Percentiles rank a stretch among this genome's conserved stretches.
These are phyloP conservation scores for Fusarium nisikadoi DNA, from an alignment of 2,329 filamentous ascomycete genomes.

Conservation along the genomic window DNA sequence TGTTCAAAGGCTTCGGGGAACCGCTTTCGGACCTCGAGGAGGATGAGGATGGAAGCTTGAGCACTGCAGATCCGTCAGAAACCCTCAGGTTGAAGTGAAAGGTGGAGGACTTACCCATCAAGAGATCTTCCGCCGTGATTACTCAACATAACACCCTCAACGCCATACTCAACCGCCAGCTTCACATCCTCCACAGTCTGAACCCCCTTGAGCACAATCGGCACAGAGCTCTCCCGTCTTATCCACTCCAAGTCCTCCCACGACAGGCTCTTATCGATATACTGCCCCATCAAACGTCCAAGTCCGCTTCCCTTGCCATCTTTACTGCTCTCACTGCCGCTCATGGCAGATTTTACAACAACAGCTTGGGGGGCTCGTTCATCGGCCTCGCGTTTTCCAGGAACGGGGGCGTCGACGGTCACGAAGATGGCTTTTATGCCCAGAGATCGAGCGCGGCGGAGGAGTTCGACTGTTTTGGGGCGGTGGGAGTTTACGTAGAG, in stretches of 20 bases:
- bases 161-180: slow-evolving; percentile 58
- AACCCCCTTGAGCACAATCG: slow-evolving; percentile 67
- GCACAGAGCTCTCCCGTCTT: slow-evolving; percentile 55
- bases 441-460: slow-evolving; percentile 51
- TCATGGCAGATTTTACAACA: slow-evolving; percentile 51
- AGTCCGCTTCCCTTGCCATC: slow-evolving; percentile 65
- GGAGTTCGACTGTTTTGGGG: slow-evolving; percentile 58
- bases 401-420: slow-evolving; percentile 66
- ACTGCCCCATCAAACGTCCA: slow-evolving; percentile 62
- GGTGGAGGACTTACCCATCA: slow-evolving; percentile 52
- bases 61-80: slow-evolving; percentile 37
- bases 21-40: slow-evolving; percentile 61
- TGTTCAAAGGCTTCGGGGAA: slow-evolving; percentile 61
- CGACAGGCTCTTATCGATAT: slow-evolving; percentile 61
- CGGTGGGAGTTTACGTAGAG: slow-evolving; percentile 65
- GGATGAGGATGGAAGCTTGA: slow-evolving; percentile 59
- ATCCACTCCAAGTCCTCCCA: slow-evolving; percentile 67
- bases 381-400: slow-evolving; percentile 67
- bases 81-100: accelerated
- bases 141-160: slow-evolving; percentile 65
- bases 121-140: slow-evolving; percentile 69
- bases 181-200: slow-evolving; percentile 66
- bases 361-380: slow-evolving; percentile 61
- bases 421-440: slow-evolving; percentile 64
- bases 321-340: slow-evolving; percentile 56